Evolutionary conservation across 139 green algal species (phyloP).

Genomic region (Trebouxia sp.): DNA sequence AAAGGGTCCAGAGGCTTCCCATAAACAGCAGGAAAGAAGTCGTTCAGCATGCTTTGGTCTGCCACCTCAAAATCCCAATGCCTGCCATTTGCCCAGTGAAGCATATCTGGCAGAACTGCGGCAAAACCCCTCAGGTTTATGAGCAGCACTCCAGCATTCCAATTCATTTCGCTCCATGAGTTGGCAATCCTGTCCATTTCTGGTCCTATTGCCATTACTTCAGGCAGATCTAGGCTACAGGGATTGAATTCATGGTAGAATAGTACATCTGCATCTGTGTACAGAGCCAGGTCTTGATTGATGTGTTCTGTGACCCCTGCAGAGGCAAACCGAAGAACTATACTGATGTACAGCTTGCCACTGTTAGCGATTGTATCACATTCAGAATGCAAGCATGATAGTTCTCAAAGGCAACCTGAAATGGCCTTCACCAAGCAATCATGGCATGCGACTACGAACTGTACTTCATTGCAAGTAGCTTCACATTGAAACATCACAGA

Average conservation of each 20-base stretch:
- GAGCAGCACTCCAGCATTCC: slow-evolving; percentile 2
- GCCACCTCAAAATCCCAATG: neutral
- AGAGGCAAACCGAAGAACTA: too few relatives aligned
- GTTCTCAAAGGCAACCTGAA: neutral
- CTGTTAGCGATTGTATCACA: neutral
- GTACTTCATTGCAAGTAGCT: too few relatives aligned
- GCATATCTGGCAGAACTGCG: neutral
- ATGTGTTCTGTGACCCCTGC: neutral
- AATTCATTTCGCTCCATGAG: neutral
- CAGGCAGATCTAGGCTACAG: neutral
- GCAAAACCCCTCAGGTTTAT: slow-evolving; percentile 18
- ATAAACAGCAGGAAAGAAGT: slow-evolving; percentile 16
- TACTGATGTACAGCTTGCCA: neutral
- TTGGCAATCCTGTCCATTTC: slow-evolving; percentile 1
- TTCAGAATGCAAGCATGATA: neutral
- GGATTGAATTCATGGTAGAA: slow-evolving; percentile 5
- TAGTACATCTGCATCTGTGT: slow-evolving; percentile 22
- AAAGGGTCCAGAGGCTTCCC: neutral
- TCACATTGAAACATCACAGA: too few relatives aligned
- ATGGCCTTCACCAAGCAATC: neutral
- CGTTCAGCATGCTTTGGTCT: slow-evolving; percentile 11
- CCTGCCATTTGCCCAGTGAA: neutral
- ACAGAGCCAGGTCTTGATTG: neutral
- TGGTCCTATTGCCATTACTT: slow-evolving; percentile 3
- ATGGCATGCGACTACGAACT: too few relatives aligned